Evolutionary conservation across 164 flowering plant genomes (phyloP), one percentile per base, ranked within the genome.

Genomic region (Hamamelis virginiana): DNA sequence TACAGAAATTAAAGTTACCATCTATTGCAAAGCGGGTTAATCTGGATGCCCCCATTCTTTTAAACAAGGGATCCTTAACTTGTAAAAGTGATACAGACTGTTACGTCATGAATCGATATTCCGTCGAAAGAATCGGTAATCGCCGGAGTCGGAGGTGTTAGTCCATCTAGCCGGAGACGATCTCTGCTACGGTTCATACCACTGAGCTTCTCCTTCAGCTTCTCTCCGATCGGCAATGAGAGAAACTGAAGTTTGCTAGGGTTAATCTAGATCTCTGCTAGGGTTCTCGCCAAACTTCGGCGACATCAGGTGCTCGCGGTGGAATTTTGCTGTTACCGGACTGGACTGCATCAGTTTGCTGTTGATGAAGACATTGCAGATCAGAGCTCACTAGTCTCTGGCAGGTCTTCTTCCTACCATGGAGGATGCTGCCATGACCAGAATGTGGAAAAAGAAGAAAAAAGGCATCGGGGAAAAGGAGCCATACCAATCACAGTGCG

Each of bases 41-140:
- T 85, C 99, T 84, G 59, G 96, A 95, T 53, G 99, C 99, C 69
- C 99, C 99, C 86, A 87, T 89, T 80, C 99, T 83, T 77, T 95
- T 92, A 74, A 90, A 92, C 77, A 91, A 75, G 18, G 97, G 98
- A 80, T 95, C 99, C 82, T 92, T 90, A 59, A 90, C 95, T 46
- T 77, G 86, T 76, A 95, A 76, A 55, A 92, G 94, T 10, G 91
- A 81, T 53, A 95, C 84, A 22, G 97, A 87, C 69, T 95, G 99
- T 33, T 87, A 92, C 70, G 91, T 64, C 78, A 95, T 68, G 38
- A 12, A 80, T 80, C 8, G 83, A 46, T 3, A 78, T 13, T 5
- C 75, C 76, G 1, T 41, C 26, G 19, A 5, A 6, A 3, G 67
- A 16, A 15, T 25, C 56, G 3, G 28, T 13, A 22, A 8, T 12